Conservation (phyloP, 140 eudicot species). For the Oenanthe javanica region DNA sequence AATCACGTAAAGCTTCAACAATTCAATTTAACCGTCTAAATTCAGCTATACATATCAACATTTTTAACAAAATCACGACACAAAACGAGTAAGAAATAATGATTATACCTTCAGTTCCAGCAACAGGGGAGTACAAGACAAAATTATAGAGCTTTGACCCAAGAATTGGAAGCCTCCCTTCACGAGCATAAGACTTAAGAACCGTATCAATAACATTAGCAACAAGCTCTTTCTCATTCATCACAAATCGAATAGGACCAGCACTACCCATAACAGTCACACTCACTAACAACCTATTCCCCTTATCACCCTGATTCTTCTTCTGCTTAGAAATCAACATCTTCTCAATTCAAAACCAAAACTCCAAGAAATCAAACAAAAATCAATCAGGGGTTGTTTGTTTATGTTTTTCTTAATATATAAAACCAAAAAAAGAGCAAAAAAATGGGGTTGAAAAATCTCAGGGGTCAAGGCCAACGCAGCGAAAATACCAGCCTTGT, state of each 20-base stretch:
- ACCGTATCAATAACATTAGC: conserved; percentile 54
- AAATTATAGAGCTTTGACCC: conserved; percentile 62
- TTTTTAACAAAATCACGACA: neutral
- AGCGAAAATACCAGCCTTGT: conserved; percentile 96
- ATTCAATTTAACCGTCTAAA: neutral
- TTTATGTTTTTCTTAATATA: neutral
- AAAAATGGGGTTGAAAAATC: neutral
- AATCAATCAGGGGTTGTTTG: neutral
- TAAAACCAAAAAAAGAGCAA: neutral
- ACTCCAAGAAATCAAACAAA: neutral
- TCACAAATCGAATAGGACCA: conserved; percentile 81
- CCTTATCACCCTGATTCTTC: conserved; percentile 36
- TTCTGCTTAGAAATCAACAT: conserved; percentile 54
- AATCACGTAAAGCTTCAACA: neutral
- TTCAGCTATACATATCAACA: neutral
- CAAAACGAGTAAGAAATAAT: neutral
- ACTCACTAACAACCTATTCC: conserved; percentile 59
- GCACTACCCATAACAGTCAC: conserved; percentile 75
- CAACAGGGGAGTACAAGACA: conserved; percentile 51
- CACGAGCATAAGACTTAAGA: conserved; percentile 76
- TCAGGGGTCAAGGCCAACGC: conserved; percentile 91
- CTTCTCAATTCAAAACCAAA: conserved; percentile 5
- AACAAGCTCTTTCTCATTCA: conserved; percentile 57
- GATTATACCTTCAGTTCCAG: conserved; percentile 68
- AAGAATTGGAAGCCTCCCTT: conserved; percentile 70